phyloP scores from a whole-genome alignment of 139 green algal genomes.

The Picochlorum sp. region DNA sequence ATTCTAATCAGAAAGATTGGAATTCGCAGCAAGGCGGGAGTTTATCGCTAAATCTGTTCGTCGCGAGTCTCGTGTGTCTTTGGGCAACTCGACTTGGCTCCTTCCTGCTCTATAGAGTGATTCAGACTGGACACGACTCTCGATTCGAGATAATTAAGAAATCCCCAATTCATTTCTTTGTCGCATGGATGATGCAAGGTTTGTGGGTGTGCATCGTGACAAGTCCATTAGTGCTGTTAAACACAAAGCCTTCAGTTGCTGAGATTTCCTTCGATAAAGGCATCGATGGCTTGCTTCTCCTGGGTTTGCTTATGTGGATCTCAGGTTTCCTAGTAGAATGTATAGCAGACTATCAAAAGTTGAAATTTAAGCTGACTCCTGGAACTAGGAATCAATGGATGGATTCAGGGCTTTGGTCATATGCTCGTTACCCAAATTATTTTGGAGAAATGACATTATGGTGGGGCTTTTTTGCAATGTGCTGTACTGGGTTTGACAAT shows the following conservation, averaged over 20 bases:
- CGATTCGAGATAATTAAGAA: conserved; percentile 67
- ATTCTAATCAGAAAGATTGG: no score
- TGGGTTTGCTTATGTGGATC: conserved; percentile 40
- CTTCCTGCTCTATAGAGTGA: conserved; percentile 61
- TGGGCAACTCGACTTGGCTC: conserved; percentile 62
- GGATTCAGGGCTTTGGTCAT: conserved; percentile 59
- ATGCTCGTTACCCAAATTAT: conserved; percentile 76
- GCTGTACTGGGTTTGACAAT: conserved; percentile 19
- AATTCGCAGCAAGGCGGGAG: no score
- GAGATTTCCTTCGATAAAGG: no score
- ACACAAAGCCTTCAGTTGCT: conserved; percentile 28
- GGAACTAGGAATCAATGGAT: conserved; percentile 73
- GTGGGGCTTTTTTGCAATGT: conserved; percentile 56
- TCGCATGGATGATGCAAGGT: conserved; percentile 60
- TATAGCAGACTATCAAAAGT: conserved; percentile 68
- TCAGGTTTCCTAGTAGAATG: conserved; percentile 48
- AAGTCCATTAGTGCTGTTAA: conserved; percentile 61
- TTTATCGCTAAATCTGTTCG: conserved; percentile 20
- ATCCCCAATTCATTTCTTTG: conserved; percentile 40
- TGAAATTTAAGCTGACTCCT: conserved; percentile 51
- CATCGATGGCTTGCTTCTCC: no score
- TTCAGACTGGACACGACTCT: conserved; percentile 53
- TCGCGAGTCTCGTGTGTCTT: conserved; percentile 46
- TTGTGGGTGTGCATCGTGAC: conserved; percentile 70
- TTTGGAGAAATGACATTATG: conserved; percentile 68